These are phyloP conservation scores for Verticillium zaregamsianum DNA, from an alignment of 2,329 filamentous ascomycete species.

Conservation along the genomic window DNA sequence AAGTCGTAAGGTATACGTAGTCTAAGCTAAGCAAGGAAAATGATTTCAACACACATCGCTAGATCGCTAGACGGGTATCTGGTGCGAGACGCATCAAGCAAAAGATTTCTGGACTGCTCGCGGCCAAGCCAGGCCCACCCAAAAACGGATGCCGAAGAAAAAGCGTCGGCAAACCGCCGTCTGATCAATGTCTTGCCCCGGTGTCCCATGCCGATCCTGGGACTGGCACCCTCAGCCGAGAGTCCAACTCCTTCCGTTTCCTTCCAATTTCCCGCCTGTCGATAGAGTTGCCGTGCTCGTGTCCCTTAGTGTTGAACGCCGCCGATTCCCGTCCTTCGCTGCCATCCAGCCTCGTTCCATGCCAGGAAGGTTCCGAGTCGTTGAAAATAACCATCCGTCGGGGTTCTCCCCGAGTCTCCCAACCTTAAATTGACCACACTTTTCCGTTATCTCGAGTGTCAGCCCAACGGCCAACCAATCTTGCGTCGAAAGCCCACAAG, in stretches of 20 bases:
- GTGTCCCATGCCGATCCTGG: too few species aligned
- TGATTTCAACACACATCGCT: not conserved
- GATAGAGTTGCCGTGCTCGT: not conserved
- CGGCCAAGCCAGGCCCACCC: not conserved
- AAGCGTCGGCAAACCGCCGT: not conserved
- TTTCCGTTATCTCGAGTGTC: not conserved
- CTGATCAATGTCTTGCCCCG: too few species aligned
- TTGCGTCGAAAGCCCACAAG: not conserved
- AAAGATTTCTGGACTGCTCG: not conserved
- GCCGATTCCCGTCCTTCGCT: not conserved
- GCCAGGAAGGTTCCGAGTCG: not conserved
- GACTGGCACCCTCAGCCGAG: not conserved
- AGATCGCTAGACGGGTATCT: not conserved
- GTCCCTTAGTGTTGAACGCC: not conserved
- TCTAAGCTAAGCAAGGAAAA: not conserved
- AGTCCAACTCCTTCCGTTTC: not conserved
- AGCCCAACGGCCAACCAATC: not conserved
- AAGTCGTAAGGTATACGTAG: too few species aligned
- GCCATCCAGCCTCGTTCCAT: not conserved
- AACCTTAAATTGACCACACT: not conserved
- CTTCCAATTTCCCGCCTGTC: not conserved
- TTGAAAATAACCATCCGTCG: not conserved
- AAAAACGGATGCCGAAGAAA: not conserved
- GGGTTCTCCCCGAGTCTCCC: not conserved
- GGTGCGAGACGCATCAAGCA: not conserved